phyloP scores from a whole-genome alignment of 2,329 filamentous ascomycete species.

The Exophiala calicioides region DNA sequence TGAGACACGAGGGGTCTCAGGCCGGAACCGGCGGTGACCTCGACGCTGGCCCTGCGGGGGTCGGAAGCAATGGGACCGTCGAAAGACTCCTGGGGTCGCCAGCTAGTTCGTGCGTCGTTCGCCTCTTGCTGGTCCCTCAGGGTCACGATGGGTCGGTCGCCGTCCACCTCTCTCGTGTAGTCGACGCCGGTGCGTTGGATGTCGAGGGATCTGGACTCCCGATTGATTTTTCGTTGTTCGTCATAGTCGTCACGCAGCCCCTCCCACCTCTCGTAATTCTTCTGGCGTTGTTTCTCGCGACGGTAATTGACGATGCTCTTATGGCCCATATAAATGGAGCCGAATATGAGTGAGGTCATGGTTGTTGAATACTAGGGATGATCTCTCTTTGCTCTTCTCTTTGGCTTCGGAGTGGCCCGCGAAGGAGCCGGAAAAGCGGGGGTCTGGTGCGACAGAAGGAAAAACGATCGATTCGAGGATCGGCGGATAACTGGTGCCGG shows the following conservation, averaged over 20 bases:
- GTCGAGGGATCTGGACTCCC: conserved; percentile 28
- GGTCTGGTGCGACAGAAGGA: conserved; percentile 1
- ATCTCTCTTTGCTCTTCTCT: not conserved
- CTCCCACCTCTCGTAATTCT: conserved; percentile 33
- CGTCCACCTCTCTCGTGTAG: conserved; percentile 1
- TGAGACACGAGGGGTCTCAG: conserved; percentile 17
- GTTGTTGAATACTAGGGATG: conserved; percentile 1
- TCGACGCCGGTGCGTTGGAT: conserved; percentile 28
- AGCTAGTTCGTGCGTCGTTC: conserved; percentile 29
- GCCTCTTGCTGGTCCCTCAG: conserved; percentile 32
- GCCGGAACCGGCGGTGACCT: conserved; percentile 19
- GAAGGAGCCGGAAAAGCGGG: conserved; percentile 10
- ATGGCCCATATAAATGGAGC: conserved; percentile 28
- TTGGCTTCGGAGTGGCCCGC: not conserved
- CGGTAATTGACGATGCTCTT: conserved; percentile 25
- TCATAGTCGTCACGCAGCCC: conserved; percentile 32
- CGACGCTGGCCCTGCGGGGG: conserved; percentile 22
- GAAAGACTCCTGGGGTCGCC: conserved; percentile 30
- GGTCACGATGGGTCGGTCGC: conserved; percentile 26
- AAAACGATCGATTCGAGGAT: not conserved
- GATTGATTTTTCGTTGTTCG: conserved; percentile 25
- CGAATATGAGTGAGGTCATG: conserved; percentile 32
- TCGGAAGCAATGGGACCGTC: conserved; percentile 13
- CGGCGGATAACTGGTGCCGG: not conserved
- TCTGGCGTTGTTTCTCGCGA: conserved; percentile 30